Percentiles rank a stretch among this genome's conserved stretches.
phyloP scores from a whole-genome alignment of 73 alveolate species.

The Uronychia setigera region DNA sequence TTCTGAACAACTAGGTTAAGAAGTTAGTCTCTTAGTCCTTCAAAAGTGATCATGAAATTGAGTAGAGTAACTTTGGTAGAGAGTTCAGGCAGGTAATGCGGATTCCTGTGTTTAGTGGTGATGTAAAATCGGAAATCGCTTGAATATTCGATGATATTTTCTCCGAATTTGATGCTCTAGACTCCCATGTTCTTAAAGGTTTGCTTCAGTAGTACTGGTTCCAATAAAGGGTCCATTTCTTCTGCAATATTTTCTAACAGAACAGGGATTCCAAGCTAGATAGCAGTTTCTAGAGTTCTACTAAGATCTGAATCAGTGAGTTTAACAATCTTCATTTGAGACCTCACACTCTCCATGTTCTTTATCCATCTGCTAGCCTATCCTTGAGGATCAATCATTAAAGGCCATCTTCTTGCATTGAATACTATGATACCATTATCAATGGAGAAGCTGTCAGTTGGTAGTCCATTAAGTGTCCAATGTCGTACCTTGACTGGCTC shows the following conservation, averaged over 20 bases:
- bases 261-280: constrained; percentile 90
- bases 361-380: constrained; percentile 88
- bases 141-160: constrained; percentile 85
- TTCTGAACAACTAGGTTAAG: constrained; percentile 97
- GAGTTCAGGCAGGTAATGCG: constrained; percentile 97
- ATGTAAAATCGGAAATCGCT: constrained; percentile 90
- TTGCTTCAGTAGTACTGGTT: constrained; percentile 91
- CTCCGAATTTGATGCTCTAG: constrained; percentile 89
- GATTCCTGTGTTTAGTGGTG: constrained; percentile 93
- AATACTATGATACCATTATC: constrained; percentile 89
- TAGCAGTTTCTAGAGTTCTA: constrained; percentile 80
- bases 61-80: constrained; percentile 94
- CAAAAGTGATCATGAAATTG: constrained; percentile 97
- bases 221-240: constrained; percentile 95
- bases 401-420: constrained; percentile 92
- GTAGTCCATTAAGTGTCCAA: constrained; percentile 99
- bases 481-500: constrained; percentile 98
- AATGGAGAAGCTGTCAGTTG: constrained; percentile 93
- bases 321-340: constrained; percentile 61
- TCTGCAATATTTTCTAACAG: constrained; percentile 96
- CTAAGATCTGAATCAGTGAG: constrained; percentile 80
- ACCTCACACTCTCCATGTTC: constrained; percentile 79
- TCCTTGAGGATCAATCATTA: constrained; percentile 91
- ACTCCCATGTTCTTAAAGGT: constrained; percentile 89
- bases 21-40: constrained; percentile 96